Evolutionary conservation across 2,329 filamentous ascomycete species (phyloP), one percentile per base, ranked within the genome.

Genomic region (Cordyceps fumosorosea): DNA sequence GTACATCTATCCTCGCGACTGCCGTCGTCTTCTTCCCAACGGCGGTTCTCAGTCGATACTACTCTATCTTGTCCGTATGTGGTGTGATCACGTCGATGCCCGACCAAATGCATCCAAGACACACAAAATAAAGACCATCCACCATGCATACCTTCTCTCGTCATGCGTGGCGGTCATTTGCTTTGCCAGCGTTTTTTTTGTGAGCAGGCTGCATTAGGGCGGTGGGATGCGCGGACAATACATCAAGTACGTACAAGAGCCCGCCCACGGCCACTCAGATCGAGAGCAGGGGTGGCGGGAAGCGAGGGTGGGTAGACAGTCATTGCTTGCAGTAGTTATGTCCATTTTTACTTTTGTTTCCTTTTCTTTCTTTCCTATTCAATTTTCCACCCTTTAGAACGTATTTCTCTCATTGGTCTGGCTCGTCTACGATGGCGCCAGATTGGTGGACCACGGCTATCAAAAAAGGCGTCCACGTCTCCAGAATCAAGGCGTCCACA

Each of bases 381-480:
- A 37, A 22, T 24, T 50, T 47, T 29, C 29, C 22, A 14, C 34
- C 32, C 8, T 50, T 50, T 47, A 6, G 5, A 5, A 32, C 24
- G 14, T 16, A n/a, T 6, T n/a, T 26, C 20, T 57, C 44, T 47
- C 29, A 57, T 57, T 57, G 55, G 55, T 40, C 26, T 45, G 16
- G 29, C 42, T 57, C 55, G 55, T 57, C 55, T 57, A 40, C 44
- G 29, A 57, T 50, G 55, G 26, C 11, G 45, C 55, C 29, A 50
- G 44, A 57, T 57, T 57, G 55, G 55, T 57, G 44, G 55, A 24
- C 24, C 14, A 40, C 34, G 26, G 26, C 3, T 3, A 48, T 12
- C 18, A 22, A 40, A 57, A 57, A 57, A 57, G 55, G 55, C 55
- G 55, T 57, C 44, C 55, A 56, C 16, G 53, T 22, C 53, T 45